A percentile compares a stretch with the other conserved stretches of the same genome.
Evolutionary conservation across 1,284 basidiomycete species (phyloP).

Genomic region (Leccinum cinnamomeum): DNA sequence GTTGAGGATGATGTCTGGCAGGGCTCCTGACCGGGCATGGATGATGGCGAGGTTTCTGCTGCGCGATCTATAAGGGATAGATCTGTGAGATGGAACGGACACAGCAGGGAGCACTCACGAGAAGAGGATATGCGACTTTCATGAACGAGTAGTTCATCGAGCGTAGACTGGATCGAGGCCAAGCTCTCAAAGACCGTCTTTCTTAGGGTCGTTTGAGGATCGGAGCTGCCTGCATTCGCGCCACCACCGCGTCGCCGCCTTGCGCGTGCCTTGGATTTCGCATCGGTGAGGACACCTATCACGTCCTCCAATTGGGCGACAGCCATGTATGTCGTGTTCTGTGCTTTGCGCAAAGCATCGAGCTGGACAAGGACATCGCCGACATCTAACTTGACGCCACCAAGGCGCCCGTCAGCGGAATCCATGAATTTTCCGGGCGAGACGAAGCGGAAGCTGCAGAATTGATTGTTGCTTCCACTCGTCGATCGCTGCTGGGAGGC

Average conservation of each 20-base stretch:
- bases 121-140: background rate
- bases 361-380: slow-evolving; percentile 21
- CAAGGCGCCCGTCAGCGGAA: background rate
- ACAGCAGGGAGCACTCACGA: slow-evolving; percentile 14
- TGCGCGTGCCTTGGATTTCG: background rate
- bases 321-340: slow-evolving; percentile 13
- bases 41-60: background rate
- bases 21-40: background rate
- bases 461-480: background rate
- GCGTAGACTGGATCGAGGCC: slow-evolving; percentile 23
- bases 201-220: background rate
- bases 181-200: slow-evolving; percentile 19
- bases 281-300: slow-evolving; percentile 15
- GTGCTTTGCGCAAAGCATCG: slow-evolving; percentile 13
- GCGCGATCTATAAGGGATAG: background rate
- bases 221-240: background rate
- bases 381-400: slow-evolving; percentile 16
- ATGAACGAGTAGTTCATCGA: slow-evolving; percentile 21
- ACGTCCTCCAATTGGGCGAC: slow-evolving; percentile 16
- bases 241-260: slow-evolving; percentile 1
- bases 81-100: background rate
- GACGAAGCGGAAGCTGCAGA: background rate
- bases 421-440: background rate
- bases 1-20: background rate
- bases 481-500: background rate